Conservation (phyloP, 2,329 filamentous ascomycete species). For the Colletotrichum cordylinicola region DNA sequence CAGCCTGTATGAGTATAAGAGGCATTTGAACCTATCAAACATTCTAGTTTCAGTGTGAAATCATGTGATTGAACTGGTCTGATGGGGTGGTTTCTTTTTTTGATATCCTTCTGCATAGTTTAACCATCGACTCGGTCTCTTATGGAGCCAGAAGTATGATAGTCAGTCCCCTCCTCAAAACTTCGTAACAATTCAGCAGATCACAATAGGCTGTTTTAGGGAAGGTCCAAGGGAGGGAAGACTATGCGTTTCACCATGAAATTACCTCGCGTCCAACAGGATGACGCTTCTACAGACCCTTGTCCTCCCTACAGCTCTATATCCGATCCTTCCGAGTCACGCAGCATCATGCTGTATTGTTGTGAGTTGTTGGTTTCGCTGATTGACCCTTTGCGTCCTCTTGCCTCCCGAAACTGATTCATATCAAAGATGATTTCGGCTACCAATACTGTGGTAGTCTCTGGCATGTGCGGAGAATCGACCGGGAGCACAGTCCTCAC, state of each 20-base stretch:
- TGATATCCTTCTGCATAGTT: too few relatives aligned
- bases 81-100: too few relatives aligned
- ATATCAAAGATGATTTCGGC: background rate
- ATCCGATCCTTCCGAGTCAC: background rate
- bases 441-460: too few relatives aligned
- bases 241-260: too few relatives aligned
- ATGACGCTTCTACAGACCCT: too few relatives aligned
- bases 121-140: too few relatives aligned
- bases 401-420: background rate
- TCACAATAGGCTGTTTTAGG: too few relatives aligned
- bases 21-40: background rate
- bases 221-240: too few relatives aligned
- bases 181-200: too few relatives aligned
- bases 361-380: background rate
- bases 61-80: background rate
- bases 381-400: background rate
- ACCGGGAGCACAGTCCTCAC: background rate
- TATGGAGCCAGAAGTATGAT: too few relatives aligned
- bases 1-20: background rate
- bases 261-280: too few relatives aligned
- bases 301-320: background rate
- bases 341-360: background rate
- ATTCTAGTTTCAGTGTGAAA: background rate
- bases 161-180: too few relatives aligned
- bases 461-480: background rate